Conservation (phyloP, 495 filamentous ascomycete species). For the Penicillium nucicola region DNA sequence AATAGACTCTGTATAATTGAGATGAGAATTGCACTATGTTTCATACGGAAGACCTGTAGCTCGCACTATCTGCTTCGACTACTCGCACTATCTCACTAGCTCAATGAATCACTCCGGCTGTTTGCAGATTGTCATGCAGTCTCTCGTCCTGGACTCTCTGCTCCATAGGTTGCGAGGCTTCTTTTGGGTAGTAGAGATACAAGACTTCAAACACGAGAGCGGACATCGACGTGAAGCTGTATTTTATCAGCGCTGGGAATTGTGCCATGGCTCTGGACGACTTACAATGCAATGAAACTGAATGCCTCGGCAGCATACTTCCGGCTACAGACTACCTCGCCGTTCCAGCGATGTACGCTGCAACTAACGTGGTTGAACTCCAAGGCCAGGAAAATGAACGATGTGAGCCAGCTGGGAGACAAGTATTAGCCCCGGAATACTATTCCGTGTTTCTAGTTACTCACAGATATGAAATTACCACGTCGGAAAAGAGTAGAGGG, state of each 20-base stretch:
- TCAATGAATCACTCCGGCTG: not conserved
- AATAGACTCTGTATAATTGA: not conserved
- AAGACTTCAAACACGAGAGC: not conserved
- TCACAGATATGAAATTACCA: constrained; percentile 14
- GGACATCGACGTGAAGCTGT: not conserved
- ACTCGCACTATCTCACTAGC: no score
- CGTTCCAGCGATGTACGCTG: constrained; percentile 14
- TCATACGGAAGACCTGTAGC: no score
- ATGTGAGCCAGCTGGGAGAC: constrained; percentile 15
- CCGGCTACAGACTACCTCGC: constrained; percentile 12
- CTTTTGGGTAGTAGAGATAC: not conserved
- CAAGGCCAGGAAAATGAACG: constrained; percentile 19
- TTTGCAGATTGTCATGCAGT: not conserved
- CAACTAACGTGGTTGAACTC: constrained; percentile 18
- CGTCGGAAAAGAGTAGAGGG: constrained; percentile 10
- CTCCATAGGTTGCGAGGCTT: not conserved
- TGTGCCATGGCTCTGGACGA: not conserved
- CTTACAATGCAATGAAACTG: constrained; percentile 24
- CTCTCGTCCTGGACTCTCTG: not conserved
- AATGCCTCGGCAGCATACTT: constrained; percentile 20
- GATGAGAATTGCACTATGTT: not conserved
- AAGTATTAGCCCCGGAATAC: not conserved
- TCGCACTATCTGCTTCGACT: no score
- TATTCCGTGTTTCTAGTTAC: not conserved
- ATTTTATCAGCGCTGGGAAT: not conserved